A percentile compares a stretch with the other conserved stretches of the same genome.
phyloP scores from a whole-genome alignment of 2,329 filamentous ascomycete genomes.

The Venturia oleaginea region DNA sequence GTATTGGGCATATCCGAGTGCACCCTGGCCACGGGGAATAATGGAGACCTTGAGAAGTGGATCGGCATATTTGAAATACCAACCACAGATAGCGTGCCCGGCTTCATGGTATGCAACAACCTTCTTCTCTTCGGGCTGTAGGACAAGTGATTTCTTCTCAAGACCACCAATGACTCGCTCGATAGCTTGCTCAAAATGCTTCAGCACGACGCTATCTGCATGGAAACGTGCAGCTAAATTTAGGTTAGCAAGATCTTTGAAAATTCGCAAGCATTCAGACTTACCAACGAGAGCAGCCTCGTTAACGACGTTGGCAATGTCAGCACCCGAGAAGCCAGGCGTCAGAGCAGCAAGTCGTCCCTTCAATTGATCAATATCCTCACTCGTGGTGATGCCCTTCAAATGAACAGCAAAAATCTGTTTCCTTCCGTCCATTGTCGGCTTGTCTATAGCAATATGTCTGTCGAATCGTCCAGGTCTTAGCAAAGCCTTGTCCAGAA shows the following conservation, averaged over 20 bases:
- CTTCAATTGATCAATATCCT: slow-evolving; percentile 78
- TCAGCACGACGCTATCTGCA: slow-evolving; percentile 73
- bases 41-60: slow-evolving; percentile 97
- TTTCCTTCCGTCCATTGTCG: slow-evolving; percentile 92
- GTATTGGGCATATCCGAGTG: slow-evolving; percentile 93
- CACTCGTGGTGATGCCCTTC: slow-evolving; percentile 86
- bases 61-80: slow-evolving; percentile 95
- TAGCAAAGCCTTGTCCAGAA: slow-evolving; percentile 92
- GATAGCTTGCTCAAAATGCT: slow-evolving; percentile 93
- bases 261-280: slow-evolving; percentile 24
- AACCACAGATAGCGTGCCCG: slow-evolving; percentile 95
- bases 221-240: slow-evolving; percentile 67
- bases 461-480: slow-evolving; percentile 93
- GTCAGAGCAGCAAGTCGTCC: slow-evolving; percentile 87
- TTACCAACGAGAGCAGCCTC: slow-evolving; percentile 92
- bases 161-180: slow-evolving; percentile 94
- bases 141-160: slow-evolving; percentile 93
- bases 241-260: slow-evolving; percentile 31
- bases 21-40: slow-evolving; percentile 89
- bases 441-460: slow-evolving; percentile 89
- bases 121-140: slow-evolving; percentile 87
- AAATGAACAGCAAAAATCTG: slow-evolving; percentile 95
- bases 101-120: slow-evolving; percentile 98
- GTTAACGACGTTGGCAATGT: slow-evolving; percentile 97
- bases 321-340: slow-evolving; percentile 91